Percentiles rank a stretch among this genome's conserved stretches.
Evolutionary conservation across 2,329 filamentous ascomycete genomes (phyloP).

Genomic region (Diaporthe amygdali): DNA sequence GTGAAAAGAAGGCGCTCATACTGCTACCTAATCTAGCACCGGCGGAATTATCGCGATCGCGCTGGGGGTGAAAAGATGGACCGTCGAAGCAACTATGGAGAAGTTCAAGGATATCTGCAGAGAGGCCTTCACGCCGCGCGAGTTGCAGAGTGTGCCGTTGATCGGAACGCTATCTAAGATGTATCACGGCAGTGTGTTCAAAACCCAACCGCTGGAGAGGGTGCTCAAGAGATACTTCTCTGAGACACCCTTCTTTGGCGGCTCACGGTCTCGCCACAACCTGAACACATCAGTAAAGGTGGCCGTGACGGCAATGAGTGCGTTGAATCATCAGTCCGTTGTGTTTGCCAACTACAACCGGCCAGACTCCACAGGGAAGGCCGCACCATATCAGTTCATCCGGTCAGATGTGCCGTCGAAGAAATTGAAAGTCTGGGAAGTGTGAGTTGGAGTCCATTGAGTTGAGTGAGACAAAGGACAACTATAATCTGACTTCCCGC

Average conservation of each 20-base stretch:
- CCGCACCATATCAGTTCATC: not conserved
- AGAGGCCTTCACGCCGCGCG: constrained; percentile 6
- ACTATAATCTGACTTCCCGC: not conserved
- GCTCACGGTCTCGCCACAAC: not conserved
- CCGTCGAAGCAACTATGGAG: not conserved
- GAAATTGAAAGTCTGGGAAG: constrained; percentile 6
- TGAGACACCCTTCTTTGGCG: not conserved
- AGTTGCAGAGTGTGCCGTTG: not conserved
- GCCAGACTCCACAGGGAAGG: not conserved
- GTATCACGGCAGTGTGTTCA: constrained; percentile 11
- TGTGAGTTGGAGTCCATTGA: not conserved
- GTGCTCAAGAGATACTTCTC: not conserved
- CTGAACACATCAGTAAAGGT: constrained; percentile 4
- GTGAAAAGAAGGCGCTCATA: not conserved
- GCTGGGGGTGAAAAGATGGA: not conserved
- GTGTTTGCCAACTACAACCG: constrained; percentile 6
- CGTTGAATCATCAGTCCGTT: not conserved
- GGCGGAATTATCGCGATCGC: not conserved
- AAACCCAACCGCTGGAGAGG: not conserved
- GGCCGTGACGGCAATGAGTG: not conserved
- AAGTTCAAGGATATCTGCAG: not conserved
- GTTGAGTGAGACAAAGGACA: not conserved
- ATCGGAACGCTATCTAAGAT: not conserved
- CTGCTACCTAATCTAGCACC: not conserved
- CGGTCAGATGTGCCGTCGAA: not conserved